phyloP scores from a whole-genome alignment of 345 rosid species.

The Euclidium syriacum region DNA sequence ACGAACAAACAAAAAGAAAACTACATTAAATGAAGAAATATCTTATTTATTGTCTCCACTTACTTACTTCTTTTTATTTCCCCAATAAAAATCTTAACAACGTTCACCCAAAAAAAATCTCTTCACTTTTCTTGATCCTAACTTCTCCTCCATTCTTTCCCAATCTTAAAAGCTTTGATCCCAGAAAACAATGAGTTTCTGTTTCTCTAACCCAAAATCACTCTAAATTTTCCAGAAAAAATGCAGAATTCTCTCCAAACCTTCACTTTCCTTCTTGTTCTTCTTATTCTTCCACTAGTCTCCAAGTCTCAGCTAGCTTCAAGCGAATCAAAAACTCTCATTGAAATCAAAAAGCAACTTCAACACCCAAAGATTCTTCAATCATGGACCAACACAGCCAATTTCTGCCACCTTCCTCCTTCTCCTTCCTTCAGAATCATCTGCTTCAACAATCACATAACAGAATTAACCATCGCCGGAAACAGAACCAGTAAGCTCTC shows the following conservation, averaged over 20 bases:
- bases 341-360: conserved; percentile 57
- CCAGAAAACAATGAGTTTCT: not conserved
- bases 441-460: conserved; percentile 47
- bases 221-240: conserved; percentile 12
- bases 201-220: conserved; percentile 7
- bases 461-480: conserved; percentile 58
- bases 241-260: conserved; percentile 9
- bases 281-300: conserved; percentile 26
- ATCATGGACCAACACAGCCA: conserved; percentile 70
- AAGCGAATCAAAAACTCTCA: conserved; percentile 47
- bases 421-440: conserved; percentile 55
- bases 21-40: not conserved
- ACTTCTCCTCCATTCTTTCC: not conserved
- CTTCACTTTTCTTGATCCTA: not conserved
- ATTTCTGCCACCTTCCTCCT: conserved; percentile 61
- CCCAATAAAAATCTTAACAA: conserved; percentile 12
- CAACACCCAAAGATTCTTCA: conserved; percentile 68
- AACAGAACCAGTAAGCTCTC: conserved; percentile 56
- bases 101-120: not conserved
- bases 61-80: not conserved
- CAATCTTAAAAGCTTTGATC: conserved; percentile 17
- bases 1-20: conserved; percentile 17
- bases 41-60: conserved; percentile 20
- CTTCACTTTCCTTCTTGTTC: conserved; percentile 20
- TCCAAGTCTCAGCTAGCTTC: conserved; percentile 49